These are phyloP conservation scores for Lasiosphaeria ovina DNA, from an alignment of 495 filamentous ascomycete genomes.

Conservation along the genomic window DNA sequence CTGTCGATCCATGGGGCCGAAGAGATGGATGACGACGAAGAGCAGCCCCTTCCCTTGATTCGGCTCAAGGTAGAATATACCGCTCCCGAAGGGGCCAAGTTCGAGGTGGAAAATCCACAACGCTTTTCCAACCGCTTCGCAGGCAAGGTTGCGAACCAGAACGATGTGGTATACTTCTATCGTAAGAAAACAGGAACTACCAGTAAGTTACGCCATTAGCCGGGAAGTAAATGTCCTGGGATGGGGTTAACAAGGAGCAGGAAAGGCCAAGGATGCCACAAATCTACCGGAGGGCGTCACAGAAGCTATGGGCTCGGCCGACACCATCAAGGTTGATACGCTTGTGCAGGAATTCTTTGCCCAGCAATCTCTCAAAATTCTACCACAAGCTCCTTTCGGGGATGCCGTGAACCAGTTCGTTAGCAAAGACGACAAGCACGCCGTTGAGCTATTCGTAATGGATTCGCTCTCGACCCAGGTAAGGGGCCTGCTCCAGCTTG, in stretches of 20 bases:
- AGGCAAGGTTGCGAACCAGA: constrained; percentile 85
- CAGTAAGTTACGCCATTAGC: constrained; percentile 30
- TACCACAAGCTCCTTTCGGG: constrained; percentile 86
- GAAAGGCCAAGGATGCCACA: constrained; percentile 36
- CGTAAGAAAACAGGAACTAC: constrained; percentile 65
- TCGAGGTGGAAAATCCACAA: constrained; percentile 92
- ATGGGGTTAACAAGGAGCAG: constrained; percentile 18
- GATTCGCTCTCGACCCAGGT: constrained; percentile 75
- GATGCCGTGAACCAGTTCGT: constrained; percentile 94
- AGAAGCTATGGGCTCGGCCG: constrained; percentile 58
- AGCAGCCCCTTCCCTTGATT: constrained; percentile 77
- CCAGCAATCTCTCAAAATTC: constrained; percentile 81
- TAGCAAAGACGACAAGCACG: constrained; percentile 91
- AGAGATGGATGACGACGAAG: constrained; percentile 55
- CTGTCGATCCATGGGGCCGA: constrained; percentile 61
- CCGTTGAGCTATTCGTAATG: constrained; percentile 84
- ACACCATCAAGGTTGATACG: constrained; percentile 81
- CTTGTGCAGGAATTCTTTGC: constrained; percentile 82
- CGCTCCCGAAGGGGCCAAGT: constrained; percentile 80
- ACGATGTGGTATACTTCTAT: constrained; percentile 91
- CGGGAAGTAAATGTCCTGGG: not conserved
- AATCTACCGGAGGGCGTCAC: constrained; percentile 58
- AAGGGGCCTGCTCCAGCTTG: constrained; percentile 68
- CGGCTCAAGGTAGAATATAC: constrained; percentile 89
- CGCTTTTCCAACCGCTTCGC: constrained; percentile 93